Evolutionary conservation across 78 protist genomes (phyloP), one percentile per base, ranked within the genome.

Genomic region (Planoprotostelium fungivorum): DNA sequence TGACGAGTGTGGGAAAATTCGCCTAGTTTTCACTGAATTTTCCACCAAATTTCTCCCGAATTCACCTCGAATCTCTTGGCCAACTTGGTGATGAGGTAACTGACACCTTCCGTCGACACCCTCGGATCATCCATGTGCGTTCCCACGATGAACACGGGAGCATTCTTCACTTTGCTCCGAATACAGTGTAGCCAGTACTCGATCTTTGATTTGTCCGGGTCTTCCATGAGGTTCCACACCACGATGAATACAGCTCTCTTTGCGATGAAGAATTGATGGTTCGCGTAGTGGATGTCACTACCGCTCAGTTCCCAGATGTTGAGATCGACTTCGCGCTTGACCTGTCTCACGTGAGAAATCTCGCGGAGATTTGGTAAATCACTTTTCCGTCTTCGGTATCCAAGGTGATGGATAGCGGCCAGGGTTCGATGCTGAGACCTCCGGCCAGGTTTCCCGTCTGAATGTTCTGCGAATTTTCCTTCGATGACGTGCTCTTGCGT

Each of bases 141-240:
- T 25, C 94, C 96, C 0, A 94, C 96, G 0, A 94, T 1, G 31
- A 94, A 87, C n/a, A 94, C 88, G 0, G 90, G 39, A 1, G 92
- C 90, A 36, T 87, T 87, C 1, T 89, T 91, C 39, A 90, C 96
- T 63, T 90, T 87, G 10, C 91, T 90, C 34, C 88, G 92, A 16
- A 94, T 88, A 37, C 93, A 88, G 73, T 89, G 93, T 23, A 94
- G 84, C 96, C 96, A 94, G 86, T 90, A 89, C 93, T 73, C 96
- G 63, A 34, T 89, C 63, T n/a, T 83, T 9, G 93, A 86, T 29
- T 38, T 86, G 35, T 93, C 93, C 0, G 83, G 88, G 35, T 85
- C 89, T 16, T 51, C 34, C 28, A 90, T 85, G 89, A 94, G 87
- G 87, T 94, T 89, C 85, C 91, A 94, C 28, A 94, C 96, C 10